Conservation (phyloP, 164 flowering plant genomes). For the Vitis amurensis region DNA sequence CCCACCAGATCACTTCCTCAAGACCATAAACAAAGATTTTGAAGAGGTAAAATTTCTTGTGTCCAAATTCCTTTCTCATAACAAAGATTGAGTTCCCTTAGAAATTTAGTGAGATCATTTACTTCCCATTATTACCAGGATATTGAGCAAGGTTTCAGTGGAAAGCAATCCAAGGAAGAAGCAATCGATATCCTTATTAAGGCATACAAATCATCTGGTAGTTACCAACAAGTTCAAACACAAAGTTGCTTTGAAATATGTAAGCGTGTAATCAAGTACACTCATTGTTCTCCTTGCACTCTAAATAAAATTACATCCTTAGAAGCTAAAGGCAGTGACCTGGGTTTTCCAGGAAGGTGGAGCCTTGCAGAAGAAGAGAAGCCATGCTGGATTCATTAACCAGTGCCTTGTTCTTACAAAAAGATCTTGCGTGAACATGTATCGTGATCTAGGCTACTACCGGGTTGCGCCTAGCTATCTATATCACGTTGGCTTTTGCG, state of each 20-base stretch:
- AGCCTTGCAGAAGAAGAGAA: constrained; percentile 11
- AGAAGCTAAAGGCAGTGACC: not conserved
- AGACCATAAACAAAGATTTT: constrained; percentile 72
- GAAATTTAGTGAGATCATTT: too few species aligned
- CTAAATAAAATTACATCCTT: not conserved
- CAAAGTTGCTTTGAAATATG: constrained; percentile 14
- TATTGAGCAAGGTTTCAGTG: constrained; percentile 20
- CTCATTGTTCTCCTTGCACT: not conserved
- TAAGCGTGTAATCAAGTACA: constrained; percentile 11
- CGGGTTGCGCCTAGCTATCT: constrained; percentile 43
- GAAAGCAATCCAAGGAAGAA: constrained; percentile 20
- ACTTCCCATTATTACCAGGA: constrained; percentile 15
- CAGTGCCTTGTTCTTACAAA: constrained; percentile 32
- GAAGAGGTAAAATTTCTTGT: constrained; percentile 40
- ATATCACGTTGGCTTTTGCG: constrained; percentile 33
- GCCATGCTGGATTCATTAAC: constrained; percentile 34
- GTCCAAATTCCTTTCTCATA: too few species aligned
- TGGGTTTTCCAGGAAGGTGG: constrained; percentile 6
- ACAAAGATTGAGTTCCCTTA: too few species aligned
- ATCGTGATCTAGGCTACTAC: constrained; percentile 40
- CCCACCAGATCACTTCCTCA: constrained; percentile 82
- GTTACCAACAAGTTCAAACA: constrained; percentile 14
- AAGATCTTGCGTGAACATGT: constrained; percentile 45
- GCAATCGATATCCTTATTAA: constrained; percentile 22
- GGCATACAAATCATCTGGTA: constrained; percentile 26